phyloP scores from a whole-genome alignment of 495 filamentous ascomycete species.

The Glarea lozoyensis region DNA sequence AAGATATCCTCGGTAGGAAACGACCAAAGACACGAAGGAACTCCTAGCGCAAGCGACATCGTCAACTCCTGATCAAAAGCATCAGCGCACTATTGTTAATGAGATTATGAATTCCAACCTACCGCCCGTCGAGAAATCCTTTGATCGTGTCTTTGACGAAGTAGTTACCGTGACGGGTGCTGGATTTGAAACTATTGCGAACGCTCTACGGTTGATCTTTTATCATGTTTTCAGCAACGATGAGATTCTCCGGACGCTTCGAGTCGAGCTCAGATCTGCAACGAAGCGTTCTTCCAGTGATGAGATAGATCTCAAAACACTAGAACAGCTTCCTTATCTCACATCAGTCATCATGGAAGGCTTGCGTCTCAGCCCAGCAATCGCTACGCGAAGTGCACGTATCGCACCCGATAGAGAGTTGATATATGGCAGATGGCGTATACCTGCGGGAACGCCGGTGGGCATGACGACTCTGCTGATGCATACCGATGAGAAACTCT shows the following conservation, averaged over 20 bases:
- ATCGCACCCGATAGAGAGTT: slow-evolving; percentile 20
- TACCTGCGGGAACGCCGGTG: slow-evolving; percentile 29
- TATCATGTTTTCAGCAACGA: slow-evolving; percentile 24
- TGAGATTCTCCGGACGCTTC: slow-evolving; percentile 15
- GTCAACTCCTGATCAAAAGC: not conserved
- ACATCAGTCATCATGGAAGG: slow-evolving; percentile 33
- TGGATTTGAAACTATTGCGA: not conserved
- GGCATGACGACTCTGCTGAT: slow-evolving; percentile 29
- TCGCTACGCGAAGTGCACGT: slow-evolving; percentile 22
- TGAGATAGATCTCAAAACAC: not conserved
- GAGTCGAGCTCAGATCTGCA: slow-evolving; percentile 15
- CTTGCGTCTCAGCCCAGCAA: slow-evolving; percentile 31
- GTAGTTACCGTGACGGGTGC: slow-evolving; percentile 19
- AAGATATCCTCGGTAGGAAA: not conserved
- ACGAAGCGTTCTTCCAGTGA: no score
- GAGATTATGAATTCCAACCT: slow-evolving; percentile 5
- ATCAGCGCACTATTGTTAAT: not conserved
- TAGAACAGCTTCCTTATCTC: slow-evolving; percentile 38
- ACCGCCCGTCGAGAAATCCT: slow-evolving; percentile 17
- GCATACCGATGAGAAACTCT: slow-evolving; percentile 28
- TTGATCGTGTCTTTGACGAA: slow-evolving; percentile 22
- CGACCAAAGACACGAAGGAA: not conserved
- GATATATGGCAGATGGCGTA: slow-evolving; percentile 27
- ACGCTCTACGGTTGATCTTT: not conserved
- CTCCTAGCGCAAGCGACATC: not conserved